Evolutionary conservation across 345 rosid genomes (phyloP).

Genomic region (Lepidium aucheri): DNA sequence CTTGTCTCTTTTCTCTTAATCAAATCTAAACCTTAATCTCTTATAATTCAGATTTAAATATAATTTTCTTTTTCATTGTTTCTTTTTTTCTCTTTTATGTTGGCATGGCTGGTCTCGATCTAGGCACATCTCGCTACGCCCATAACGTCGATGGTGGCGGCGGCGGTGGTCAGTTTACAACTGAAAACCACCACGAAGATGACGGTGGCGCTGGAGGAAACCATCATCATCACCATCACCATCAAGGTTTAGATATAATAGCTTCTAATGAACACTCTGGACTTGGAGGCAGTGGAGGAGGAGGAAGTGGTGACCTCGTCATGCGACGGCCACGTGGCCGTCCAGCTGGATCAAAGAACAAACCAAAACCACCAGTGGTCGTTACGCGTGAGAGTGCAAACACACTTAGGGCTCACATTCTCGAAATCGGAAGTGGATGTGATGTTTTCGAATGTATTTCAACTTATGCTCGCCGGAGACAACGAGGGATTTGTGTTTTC

Average conservation of each 20-base stretch:
- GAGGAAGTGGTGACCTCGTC: slow-evolving; percentile 47
- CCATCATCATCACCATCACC: not conserved
- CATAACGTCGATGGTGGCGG: not conserved
- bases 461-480: slow-evolving; percentile 80
- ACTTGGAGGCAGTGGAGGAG: slow-evolving; percentile 28
- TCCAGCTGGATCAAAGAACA: slow-evolving; percentile 92
- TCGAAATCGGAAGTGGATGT: slow-evolving; percentile 81
- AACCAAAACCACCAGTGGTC: slow-evolving; percentile 80
- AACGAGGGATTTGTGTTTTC: slow-evolving; percentile 83
- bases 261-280: slow-evolving; percentile 19
- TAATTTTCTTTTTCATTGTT: not conserved
- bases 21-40: slow-evolving; percentile 22
- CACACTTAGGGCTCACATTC: slow-evolving; percentile 93
- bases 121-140: slow-evolving; percentile 35
- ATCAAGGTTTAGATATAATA: slow-evolving; percentile 22
- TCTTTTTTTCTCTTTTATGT: slow-evolving; percentile 15
- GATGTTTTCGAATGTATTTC: slow-evolving; percentile 88
- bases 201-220: slow-evolving; percentile 31
- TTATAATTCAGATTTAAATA: not conserved
- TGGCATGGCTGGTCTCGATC: slow-evolving; percentile 40
- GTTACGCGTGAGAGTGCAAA: slow-evolving; percentile 96
- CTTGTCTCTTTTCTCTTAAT: slow-evolving; percentile 9
- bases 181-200: slow-evolving; percentile 43
- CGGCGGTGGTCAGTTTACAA: slow-evolving; percentile 24
- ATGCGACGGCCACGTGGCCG: slow-evolving; percentile 84